A percentile compares a stretch with the other conserved stretches of the same genome.
phyloP scores from a whole-genome alignment of 1,284 basidiomycete genomes.

The Tremellales sp. region DNA sequence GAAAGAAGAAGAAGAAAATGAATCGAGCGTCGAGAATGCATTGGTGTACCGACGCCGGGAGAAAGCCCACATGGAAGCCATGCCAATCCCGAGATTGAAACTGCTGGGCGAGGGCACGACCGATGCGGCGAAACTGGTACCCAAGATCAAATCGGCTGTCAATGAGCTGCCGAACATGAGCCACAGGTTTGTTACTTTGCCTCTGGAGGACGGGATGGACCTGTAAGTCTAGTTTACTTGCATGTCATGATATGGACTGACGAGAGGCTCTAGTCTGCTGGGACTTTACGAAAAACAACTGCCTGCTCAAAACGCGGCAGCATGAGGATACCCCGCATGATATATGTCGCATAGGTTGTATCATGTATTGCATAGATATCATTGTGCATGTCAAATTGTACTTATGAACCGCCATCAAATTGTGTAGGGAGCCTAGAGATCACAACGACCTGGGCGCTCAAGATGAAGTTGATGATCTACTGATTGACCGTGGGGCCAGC shows the following conservation, averaged over 20 bases:
- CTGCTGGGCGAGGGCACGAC: constrained; percentile 82
- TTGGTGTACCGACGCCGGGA: constrained; percentile 18
- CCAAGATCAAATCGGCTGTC: constrained; percentile 69
- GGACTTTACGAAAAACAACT: constrained; percentile 77
- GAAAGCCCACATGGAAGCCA: constrained; percentile 13
- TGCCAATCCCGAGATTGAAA: constrained; percentile 59
- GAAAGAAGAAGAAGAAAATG: not conserved
- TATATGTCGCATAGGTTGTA: no score
- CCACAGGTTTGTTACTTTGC: constrained; percentile 76
- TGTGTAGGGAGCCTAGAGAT: no score
- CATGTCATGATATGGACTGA: not conserved
- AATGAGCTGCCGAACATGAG: constrained; percentile 79
- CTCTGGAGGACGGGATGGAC: constrained; percentile 81
- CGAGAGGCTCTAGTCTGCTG: constrained; percentile 50
- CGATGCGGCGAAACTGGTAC: constrained; percentile 71
- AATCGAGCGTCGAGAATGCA: not conserved
- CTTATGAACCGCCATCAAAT: no score
- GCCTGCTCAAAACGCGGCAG: no score
- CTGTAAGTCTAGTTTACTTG: constrained; percentile 42
- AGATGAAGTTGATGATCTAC: no score
- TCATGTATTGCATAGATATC: no score
- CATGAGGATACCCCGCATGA: no score
- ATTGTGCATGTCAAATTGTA: no score
- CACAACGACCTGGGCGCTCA: no score
- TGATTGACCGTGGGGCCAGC: no score